Percentiles rank a stretch among this genome's conserved stretches.
Conservation (phyloP, 805 yeast genomes). For the Hanseniaspora jakobsenii region DNA sequence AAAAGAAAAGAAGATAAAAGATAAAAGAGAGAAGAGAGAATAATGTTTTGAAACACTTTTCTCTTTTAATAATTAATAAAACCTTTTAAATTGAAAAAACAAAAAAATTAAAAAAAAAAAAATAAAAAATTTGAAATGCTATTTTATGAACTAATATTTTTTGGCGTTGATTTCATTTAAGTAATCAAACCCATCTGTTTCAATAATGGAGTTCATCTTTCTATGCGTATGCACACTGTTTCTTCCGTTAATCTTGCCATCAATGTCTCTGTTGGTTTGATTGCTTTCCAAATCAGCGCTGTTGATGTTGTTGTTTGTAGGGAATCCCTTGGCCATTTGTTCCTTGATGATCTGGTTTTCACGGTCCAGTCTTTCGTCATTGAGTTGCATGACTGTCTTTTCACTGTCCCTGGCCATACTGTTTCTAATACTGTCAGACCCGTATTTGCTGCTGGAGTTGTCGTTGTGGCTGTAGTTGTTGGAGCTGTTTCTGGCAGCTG, state of each 20-base stretch:
- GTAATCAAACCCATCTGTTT: constrained; percentile 11
- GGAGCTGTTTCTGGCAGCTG: too few relatives aligned
- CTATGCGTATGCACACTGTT: constrained; percentile 9
- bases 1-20: too few relatives aligned
- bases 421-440: too few relatives aligned
- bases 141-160: constrained; percentile 1
- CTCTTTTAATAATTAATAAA: too few relatives aligned
- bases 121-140: too few relatives aligned
- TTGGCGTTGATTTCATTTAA: constrained; percentile 12
- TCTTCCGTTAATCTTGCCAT: constrained; percentile 12
- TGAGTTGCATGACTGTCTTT: constrained; percentile 11
- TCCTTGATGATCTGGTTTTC: constrained; percentile 9
- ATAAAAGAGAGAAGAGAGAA: too few relatives aligned
- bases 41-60: too few relatives aligned
- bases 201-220: constrained; percentile 7
- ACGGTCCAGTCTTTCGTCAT: constrained; percentile 4
- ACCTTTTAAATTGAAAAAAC: too few relatives aligned
- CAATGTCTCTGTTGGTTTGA: constrained; percentile 7
- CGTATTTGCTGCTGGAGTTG: too few relatives aligned
- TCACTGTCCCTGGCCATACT: background rate
- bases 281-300: background rate
- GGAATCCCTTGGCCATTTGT: constrained; percentile 14
- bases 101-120: too few relatives aligned
- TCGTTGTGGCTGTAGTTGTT: too few relatives aligned
- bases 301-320: constrained; percentile 6